These are phyloP conservation scores for Anthracocystis walkeri DNA, from an alignment of 1,284 basidiomycete genomes.

Conservation along the genomic window DNA sequence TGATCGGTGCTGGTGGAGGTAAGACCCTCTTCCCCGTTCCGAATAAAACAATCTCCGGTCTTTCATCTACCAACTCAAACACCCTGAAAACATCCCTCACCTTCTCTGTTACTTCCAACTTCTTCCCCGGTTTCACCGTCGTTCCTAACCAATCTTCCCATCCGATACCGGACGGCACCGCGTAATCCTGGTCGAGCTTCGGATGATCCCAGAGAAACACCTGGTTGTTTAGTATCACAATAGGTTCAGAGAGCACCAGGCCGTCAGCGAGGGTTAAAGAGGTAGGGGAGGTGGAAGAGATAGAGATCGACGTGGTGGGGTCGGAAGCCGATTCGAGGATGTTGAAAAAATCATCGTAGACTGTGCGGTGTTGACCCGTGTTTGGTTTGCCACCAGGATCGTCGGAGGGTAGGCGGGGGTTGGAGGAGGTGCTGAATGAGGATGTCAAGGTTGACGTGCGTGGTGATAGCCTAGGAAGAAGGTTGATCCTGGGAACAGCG, in stretches of 20 bases:
- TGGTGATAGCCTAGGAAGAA: not conserved
- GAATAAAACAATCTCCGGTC: constrained; percentile 85
- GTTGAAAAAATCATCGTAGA: constrained; percentile 66
- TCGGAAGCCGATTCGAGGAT: constrained; percentile 37
- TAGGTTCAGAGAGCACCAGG: constrained; percentile 80
- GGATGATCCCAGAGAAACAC: constrained; percentile 92
- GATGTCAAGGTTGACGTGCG: not conserved
- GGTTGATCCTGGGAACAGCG: not conserved
- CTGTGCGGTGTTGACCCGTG: constrained; percentile 54
- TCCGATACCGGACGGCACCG: constrained; percentile 66
- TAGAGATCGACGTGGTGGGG: constrained; percentile 16
- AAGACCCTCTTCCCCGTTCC: constrained; percentile 83
- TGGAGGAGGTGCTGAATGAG: not conserved
- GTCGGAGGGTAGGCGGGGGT: constrained; percentile 25
- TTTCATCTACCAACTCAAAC: constrained; percentile 52
- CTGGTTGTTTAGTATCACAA: constrained; percentile 82
- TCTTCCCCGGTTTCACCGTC: constrained; percentile 50
- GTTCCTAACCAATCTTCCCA: constrained; percentile 77
- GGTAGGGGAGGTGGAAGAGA: constrained; percentile 43
- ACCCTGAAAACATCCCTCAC: constrained; percentile 42
- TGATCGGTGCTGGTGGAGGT: constrained; percentile 79
- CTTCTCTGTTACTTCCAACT: constrained; percentile 25
- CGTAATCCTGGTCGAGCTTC: constrained; percentile 69
- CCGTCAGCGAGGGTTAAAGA: constrained; percentile 72
- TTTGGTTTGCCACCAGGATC: constrained; percentile 63